Percentiles rank a stretch among this genome's conserved stretches.
Conservation (phyloP, 768 basidiomycete species). For the Rhodotorula paludigena region DNA sequence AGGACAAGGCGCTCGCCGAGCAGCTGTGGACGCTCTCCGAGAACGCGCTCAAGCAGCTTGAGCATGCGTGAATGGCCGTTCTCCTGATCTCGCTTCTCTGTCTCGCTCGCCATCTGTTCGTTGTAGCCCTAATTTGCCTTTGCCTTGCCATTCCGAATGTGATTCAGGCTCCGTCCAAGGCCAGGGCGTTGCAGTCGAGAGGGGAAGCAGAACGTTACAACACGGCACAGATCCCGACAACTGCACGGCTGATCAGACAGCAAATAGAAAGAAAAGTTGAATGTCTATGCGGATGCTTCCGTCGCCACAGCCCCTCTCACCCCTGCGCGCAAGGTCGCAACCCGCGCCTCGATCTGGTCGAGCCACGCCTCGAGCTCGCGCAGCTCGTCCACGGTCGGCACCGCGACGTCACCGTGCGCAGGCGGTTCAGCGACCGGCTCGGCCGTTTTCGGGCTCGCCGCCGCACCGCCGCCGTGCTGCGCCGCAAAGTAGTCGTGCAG, state of each 20-base stretch:
- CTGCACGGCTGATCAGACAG: too few relatives aligned
- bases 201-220: too few relatives aligned
- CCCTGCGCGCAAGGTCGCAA: too few relatives aligned
- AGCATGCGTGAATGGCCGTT: not conserved
- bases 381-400: constrained; percentile 53
- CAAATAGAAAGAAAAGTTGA: too few relatives aligned
- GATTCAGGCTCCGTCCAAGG: too few relatives aligned
- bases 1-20: constrained; percentile 28
- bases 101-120: not conserved
- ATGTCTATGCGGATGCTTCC: too few relatives aligned
- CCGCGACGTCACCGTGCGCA: constrained; percentile 46
- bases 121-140: not conserved
- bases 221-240: too few relatives aligned
- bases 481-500: constrained; percentile 40
- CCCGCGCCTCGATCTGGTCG: constrained; percentile 59
- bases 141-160: too few relatives aligned
- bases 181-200: too few relatives aligned
- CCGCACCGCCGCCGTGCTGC: not conserved
- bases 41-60: constrained; percentile 48
- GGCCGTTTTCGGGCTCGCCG: not conserved
- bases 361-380: constrained; percentile 54
- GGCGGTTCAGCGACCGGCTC: not conserved
- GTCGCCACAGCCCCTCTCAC: too few relatives aligned
- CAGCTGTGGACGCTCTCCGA: constrained; percentile 38
- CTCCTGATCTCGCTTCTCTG: not conserved